A percentile compares a stretch with the other conserved stretches of the same genome.
These are phyloP conservation scores for Ogataea allantospora DNA, from an alignment of 805 yeast species.

Conservation along the genomic window DNA sequence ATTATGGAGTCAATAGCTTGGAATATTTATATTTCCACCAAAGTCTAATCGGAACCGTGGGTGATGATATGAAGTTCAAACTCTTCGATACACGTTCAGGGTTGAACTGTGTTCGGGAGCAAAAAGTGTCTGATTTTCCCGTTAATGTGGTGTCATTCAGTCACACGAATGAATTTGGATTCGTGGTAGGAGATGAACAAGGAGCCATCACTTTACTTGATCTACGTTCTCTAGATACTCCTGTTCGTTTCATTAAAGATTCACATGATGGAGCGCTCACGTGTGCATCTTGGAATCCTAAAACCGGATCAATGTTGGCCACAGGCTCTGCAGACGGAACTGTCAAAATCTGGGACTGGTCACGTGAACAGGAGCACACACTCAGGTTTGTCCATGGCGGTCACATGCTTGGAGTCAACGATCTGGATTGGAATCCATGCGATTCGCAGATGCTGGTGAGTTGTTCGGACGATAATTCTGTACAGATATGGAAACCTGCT, in stretches of 20 bases:
- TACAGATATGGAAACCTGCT: constrained; percentile 82
- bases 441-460: constrained; percentile 70
- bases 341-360: constrained; percentile 62
- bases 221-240: constrained; percentile 43
- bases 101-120: constrained; percentile 3
- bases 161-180: constrained; percentile 49
- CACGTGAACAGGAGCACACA: constrained; percentile 22
- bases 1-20: constrained; percentile 64
- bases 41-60: constrained; percentile 59
- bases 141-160: constrained; percentile 62
- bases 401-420: constrained; percentile 84
- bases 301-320: constrained; percentile 52
- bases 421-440: constrained; percentile 76
- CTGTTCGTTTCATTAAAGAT: constrained; percentile 27
- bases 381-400: constrained; percentile 75
- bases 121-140: constrained; percentile 18
- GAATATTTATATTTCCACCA: constrained; percentile 67
- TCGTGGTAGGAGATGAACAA: constrained; percentile 65
- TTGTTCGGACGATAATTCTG: constrained; percentile 79
- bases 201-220: constrained; percentile 69
- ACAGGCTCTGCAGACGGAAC: constrained; percentile 63
- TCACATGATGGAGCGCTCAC: constrained; percentile 59
- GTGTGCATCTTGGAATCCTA: constrained; percentile 71
- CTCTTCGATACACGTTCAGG: constrained; percentile 53
- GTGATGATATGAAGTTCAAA: constrained; percentile 56